phyloP scores from a whole-genome alignment of 345 rosid genomes.

The Linum tenue region DNA sequence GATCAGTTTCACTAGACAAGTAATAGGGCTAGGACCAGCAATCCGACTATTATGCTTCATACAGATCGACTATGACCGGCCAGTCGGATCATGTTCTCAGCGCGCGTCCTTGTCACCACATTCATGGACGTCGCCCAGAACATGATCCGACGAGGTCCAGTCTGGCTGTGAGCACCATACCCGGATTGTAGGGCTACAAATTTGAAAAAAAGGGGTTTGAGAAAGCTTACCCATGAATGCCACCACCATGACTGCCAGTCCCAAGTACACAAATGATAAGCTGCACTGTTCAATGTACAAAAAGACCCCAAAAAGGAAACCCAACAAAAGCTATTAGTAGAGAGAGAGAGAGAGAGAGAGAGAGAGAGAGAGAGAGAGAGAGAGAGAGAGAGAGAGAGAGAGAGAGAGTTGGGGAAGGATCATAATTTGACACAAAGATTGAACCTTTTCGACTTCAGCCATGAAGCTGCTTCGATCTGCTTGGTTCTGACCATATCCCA shows the following conservation, averaged over 20 bases:
- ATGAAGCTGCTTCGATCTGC: conserved; percentile 38
- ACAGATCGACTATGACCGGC: too few species aligned
- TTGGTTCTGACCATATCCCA: conserved; percentile 49
- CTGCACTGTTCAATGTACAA: conserved; percentile 56
- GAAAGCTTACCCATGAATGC: conserved; percentile 74
- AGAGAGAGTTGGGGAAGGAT: neutral
- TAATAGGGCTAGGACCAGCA: too few species aligned
- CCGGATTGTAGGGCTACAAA: conserved; percentile 7
- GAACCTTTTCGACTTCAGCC: conserved; percentile 59
- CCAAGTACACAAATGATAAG: conserved; percentile 72
- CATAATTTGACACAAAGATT: neutral
- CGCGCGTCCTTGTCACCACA: too few species aligned
- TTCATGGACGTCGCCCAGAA: too few species aligned
- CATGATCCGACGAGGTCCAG: too few species aligned
- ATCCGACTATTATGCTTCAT: too few species aligned
- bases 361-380: too few species aligned
- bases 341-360: conserved; percentile 17
- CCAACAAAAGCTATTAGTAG: neutral
- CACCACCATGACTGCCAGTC: conserved; percentile 60
- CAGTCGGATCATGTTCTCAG: too few species aligned
- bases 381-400: neutral
- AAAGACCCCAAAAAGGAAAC: neutral
- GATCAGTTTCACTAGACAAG: conserved; percentile 8
- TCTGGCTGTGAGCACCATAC: too few species aligned
- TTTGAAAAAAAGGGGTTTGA: neutral